A percentile compares a stretch with the other conserved stretches of the same genome.
Evolutionary conservation across 2,329 filamentous ascomycete species (phyloP).

Genomic region (Aspergillus aculeatus): DNA sequence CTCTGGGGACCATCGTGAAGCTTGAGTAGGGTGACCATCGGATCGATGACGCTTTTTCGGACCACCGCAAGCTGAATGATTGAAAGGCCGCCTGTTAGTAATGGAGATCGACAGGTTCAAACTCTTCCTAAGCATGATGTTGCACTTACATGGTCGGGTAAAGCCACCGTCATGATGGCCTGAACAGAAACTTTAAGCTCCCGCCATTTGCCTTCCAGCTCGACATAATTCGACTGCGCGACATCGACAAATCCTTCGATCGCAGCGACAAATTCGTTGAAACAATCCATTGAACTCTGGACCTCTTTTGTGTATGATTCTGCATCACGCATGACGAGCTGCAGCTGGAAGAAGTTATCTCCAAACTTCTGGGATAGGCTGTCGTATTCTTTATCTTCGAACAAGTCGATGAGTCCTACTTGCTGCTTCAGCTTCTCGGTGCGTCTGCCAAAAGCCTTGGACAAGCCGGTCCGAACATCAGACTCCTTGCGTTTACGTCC

Average conservation of each 20-base stretch:
- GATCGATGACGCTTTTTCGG: conserved; percentile 78
- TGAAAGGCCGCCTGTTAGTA: conserved; percentile 7
- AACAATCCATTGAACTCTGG: conserved; percentile 74
- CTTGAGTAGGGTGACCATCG: conserved; percentile 74
- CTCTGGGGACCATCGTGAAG: conserved; percentile 80
- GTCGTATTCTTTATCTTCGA: conserved; percentile 79
- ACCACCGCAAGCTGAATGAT: conserved; percentile 60
- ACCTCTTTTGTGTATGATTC: conserved; percentile 86
- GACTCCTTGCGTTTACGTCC: conserved; percentile 83
- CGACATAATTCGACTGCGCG: conserved; percentile 68
- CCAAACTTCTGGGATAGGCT: conserved; percentile 82
- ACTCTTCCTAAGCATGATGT: neutral
- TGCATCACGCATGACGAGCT: conserved; percentile 90
- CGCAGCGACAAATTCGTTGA: conserved; percentile 74
- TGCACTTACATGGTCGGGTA: conserved; percentile 73
- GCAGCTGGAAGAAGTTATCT: conserved; percentile 86
- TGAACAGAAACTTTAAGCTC: conserved; percentile 84
- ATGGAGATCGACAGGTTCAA: neutral
- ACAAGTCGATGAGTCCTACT: conserved; percentile 61
- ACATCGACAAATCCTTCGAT: conserved; percentile 79
- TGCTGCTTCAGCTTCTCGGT: conserved; percentile 80
- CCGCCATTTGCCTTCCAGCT: conserved; percentile 92
- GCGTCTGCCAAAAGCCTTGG: conserved; percentile 85
- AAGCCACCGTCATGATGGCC: conserved; percentile 77
- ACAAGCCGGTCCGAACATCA: conserved; percentile 78